These are phyloP conservation scores for Lasiosphaeria hispida DNA, from an alignment of 495 filamentous ascomycete species.

Conservation along the genomic window DNA sequence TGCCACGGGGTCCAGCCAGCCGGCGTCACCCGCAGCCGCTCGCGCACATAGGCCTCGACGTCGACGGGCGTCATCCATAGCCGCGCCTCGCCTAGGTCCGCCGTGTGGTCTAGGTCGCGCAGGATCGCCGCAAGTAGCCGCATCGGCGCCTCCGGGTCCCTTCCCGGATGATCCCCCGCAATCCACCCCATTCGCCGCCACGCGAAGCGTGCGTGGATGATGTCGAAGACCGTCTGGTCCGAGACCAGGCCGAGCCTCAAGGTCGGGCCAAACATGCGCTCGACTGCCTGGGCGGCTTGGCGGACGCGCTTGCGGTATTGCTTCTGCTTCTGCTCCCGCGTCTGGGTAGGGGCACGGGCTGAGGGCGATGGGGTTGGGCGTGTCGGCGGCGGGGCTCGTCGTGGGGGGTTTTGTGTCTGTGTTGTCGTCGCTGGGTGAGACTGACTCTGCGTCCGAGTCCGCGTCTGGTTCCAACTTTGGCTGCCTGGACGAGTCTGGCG, in stretches of 20 bases:
- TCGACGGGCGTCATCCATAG: conserved; percentile 13
- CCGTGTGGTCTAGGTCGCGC: not conserved
- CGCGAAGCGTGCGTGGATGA: conserved; percentile 17
- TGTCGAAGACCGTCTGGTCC: conserved; percentile 7
- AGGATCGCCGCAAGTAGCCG: conserved; percentile 7
- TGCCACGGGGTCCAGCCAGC: conserved; percentile 11
- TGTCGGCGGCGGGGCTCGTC: not conserved
- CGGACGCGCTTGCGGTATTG: not conserved
- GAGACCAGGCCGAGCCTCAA: not conserved
- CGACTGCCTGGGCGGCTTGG: not conserved
- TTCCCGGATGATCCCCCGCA: conserved; percentile 14
- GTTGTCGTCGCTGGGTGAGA: not conserved
- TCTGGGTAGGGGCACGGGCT: not conserved
- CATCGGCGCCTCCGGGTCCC: conserved; percentile 7
- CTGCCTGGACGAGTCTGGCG: no score
- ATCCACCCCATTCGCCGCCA: conserved; percentile 14
- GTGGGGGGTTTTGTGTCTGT: not conserved
- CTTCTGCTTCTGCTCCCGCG: not conserved
- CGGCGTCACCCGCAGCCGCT: not conserved
- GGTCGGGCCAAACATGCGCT: conserved; percentile 9
- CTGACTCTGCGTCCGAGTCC: no score
- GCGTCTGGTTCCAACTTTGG: no score
- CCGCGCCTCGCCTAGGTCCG: not conserved
- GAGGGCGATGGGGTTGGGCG: not conserved
- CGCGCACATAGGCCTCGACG: conserved; percentile 8